phyloP scores from a whole-genome alignment of 2,329 filamentous ascomycete genomes.

The Ambrosiella cleistominuta region DNA sequence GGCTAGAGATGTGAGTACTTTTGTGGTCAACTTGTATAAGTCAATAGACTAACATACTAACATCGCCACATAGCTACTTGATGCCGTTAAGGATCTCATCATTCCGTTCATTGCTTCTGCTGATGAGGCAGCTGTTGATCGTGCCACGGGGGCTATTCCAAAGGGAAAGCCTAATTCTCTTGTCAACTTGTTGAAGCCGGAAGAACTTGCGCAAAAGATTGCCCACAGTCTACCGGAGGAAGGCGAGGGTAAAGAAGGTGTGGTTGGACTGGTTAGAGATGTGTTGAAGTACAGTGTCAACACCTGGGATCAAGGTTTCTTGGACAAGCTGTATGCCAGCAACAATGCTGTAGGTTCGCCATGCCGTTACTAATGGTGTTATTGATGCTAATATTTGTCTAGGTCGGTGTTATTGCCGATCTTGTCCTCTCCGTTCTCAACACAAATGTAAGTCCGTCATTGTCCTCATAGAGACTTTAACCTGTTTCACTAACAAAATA shows the following conservation, averaged over 20 bases:
- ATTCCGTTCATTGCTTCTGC: slow-evolving; percentile 54
- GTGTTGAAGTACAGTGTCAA: slow-evolving; percentile 81
- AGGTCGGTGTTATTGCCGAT: slow-evolving; percentile 72
- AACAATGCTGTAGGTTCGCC: slow-evolving; percentile 53
- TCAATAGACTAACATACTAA: neutral
- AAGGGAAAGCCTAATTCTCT: slow-evolving; percentile 36
- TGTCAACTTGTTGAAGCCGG: slow-evolving; percentile 43
- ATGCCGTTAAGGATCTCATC: slow-evolving; percentile 48
- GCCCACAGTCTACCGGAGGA: slow-evolving; percentile 37
- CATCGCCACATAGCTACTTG: slow-evolving; percentile 38
- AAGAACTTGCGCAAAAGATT: slow-evolving; percentile 36
- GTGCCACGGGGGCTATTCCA: slow-evolving; percentile 28
- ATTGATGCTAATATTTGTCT: neutral
- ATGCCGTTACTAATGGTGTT: neutral
- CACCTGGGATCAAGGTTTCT: slow-evolving; percentile 94
- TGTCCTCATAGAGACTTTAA: neutral
- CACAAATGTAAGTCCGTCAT: slow-evolving; percentile 49
- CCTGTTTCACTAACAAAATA: neutral
- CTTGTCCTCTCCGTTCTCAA: slow-evolving; percentile 72
- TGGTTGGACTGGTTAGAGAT: slow-evolving; percentile 51
- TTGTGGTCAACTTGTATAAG: neutral
- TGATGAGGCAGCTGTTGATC: slow-evolving; percentile 33
- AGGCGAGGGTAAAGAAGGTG: slow-evolving; percentile 42
- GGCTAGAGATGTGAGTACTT: slow-evolving; percentile 27
- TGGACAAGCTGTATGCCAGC: slow-evolving; percentile 87